phyloP scores from a whole-genome alignment of 345 rosid species.

The Hypericum perforatum region DNA sequence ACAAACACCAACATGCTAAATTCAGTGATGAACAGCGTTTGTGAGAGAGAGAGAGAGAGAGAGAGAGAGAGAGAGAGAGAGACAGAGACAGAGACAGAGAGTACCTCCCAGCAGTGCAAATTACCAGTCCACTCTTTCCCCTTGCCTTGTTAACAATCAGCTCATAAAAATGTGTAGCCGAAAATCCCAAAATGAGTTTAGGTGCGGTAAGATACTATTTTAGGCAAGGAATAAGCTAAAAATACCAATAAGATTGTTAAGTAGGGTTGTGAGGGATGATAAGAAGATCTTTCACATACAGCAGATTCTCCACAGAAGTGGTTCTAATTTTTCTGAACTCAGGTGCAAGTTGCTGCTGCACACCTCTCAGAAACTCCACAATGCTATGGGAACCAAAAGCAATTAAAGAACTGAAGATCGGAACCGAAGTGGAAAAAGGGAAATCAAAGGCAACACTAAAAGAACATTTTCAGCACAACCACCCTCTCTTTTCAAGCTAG shows the following conservation, averaged over 20 bases:
- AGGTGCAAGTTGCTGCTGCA: slow-evolving; percentile 98
- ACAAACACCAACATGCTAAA: too few relatives aligned
- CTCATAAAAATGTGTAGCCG: slow-evolving; percentile 99
- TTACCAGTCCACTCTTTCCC: slow-evolving; percentile 12
- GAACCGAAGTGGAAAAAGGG: background rate
- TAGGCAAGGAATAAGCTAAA: background rate
- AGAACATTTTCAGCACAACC: slow-evolving; percentile 9
- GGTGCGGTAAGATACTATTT: slow-evolving; percentile 1
- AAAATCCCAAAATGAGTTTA: slow-evolving; percentile 23
- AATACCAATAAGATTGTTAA: background rate
- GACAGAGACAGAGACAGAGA: too few relatives aligned
- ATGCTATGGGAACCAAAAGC: slow-evolving; percentile 20
- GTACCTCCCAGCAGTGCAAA: too few relatives aligned
- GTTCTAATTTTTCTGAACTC: slow-evolving; percentile 96
- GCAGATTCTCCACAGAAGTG: slow-evolving; percentile 83
- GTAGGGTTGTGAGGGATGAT: slow-evolving; percentile 61
- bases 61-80: too few relatives aligned
- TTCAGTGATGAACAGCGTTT: too few relatives aligned
- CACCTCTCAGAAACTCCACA: slow-evolving; percentile 81
- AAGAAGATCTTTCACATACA: slow-evolving; percentile 94
- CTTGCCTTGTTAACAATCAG: slow-evolving; percentile 92
- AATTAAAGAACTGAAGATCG: background rate
- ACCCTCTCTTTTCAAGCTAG: background rate
- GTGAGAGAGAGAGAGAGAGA: too few relatives aligned
- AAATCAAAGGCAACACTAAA: slow-evolving; percentile 8